Evolutionary conservation across 2,329 filamentous ascomycete species (phyloP).

Genomic region (Chaetomium globosum): DNA sequence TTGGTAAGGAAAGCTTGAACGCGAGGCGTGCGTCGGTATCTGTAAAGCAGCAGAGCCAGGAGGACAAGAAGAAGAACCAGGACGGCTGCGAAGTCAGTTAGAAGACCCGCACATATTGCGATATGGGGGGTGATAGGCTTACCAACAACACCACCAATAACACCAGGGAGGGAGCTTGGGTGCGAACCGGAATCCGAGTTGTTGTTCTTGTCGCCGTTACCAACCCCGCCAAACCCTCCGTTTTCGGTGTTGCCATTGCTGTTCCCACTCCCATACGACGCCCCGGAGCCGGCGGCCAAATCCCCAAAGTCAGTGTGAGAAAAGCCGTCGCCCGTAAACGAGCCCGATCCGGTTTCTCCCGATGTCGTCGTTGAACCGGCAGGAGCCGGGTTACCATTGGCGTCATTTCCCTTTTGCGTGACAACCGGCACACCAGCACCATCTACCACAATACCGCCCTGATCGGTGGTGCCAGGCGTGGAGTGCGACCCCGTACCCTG

Average conservation of each 20-base stretch:
- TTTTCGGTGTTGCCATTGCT: background rate
- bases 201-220: background rate
- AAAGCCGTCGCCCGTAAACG: slow-evolving; percentile 12
- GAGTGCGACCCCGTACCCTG: slow-evolving; percentile 8
- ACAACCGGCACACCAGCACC: background rate
- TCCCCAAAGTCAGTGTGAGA: slow-evolving; percentile 3
- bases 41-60: slow-evolving; percentile 33
- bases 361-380: background rate
- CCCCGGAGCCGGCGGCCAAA: background rate
- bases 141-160: slow-evolving; percentile 33
- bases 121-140: slow-evolving; percentile 1
- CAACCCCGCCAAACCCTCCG: background rate
- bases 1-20: slow-evolving; percentile 34
- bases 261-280: slow-evolving; percentile 3
- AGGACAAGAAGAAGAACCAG: slow-evolving; percentile 29
- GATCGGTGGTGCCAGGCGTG: background rate
- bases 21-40: slow-evolving; percentile 33
- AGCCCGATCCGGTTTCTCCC: background rate
- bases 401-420: background rate
- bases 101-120: background rate
- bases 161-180: slow-evolving; percentile 25
- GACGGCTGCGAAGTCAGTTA: slow-evolving; percentile 13
- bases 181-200: slow-evolving; percentile 4
- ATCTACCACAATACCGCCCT: background rate
- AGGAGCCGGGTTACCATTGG: background rate